Conservation (phyloP, 106 monocot genomes). For the Apostasia ramifera region DNA sequence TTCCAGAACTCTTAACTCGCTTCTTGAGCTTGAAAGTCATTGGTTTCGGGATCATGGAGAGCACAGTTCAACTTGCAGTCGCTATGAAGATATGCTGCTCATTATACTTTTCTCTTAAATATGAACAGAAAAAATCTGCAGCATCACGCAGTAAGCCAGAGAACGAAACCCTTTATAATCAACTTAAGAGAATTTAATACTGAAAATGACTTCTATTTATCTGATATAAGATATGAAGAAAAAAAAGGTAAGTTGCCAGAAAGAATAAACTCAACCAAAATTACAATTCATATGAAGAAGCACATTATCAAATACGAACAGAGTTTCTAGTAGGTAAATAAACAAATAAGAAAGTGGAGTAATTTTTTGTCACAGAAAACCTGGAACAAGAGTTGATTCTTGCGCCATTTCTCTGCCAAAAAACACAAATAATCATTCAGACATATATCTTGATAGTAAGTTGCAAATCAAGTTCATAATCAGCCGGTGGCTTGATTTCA, state of each 20-base stretch:
- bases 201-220: neutral
- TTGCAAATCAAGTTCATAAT: no score
- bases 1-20: constrained; percentile 37
- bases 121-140: neutral
- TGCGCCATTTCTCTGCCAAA: no score
- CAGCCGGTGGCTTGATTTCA: no score
- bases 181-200: no score
- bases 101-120: neutral
- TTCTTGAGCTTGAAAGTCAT: constrained; percentile 74
- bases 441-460: no score
- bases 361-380: no score
- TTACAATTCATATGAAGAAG: neutral
- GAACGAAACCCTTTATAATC: neutral
- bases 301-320: no score
- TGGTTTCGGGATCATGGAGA: constrained; percentile 14
- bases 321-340: no score
- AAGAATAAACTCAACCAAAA: neutral
- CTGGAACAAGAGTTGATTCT: no score
- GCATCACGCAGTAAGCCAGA: neutral
- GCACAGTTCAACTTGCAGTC: neutral
- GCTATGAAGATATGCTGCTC: neutral
- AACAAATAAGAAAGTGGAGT: no score
- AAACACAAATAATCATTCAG: no score
- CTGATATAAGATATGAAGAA: neutral
- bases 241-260: neutral